Base-by-base conservation (phyloP, 306 rosid genomes). In the Adenanthera pavonina region DNA sequence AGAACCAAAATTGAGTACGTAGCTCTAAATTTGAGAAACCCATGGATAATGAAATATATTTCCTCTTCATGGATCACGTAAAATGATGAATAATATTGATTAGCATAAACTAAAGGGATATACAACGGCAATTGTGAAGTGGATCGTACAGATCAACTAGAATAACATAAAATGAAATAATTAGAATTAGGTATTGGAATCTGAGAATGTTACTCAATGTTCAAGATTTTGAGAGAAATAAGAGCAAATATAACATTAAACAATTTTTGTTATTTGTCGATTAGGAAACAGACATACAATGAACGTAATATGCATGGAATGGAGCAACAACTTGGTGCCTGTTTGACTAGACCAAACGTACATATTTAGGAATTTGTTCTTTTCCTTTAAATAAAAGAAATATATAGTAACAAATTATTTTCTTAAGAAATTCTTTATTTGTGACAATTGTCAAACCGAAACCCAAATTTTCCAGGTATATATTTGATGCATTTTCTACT, bases 271-370 rank as follows among this genome's bases (percentile, higher is more conserved):
- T 38, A n/a, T 12, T 16, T 20, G 59, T 52, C 80, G 34, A 9
- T 64, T 65, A 15, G 57, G 25, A 73, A 66, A 67, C 10, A 34
- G 30, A 38, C 47, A 65, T 6, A 51, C 40, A 60, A 6, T 36
- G 11, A 34, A 64, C 46, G 2, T 36, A 2, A 35, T 75, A 48
- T 60, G 74, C 80, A 48, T 60, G 74, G 74, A 60, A 20, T n/a
- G 57, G 48, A 9, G 84, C 74, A 64, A 81, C 64, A 51, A 49
- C 5, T 30, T 40, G 2, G 67, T 60, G 30, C 30, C 30, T 25
- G 30, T 25, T 25, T 25, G 30, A 25, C 30, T 0, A 4, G 30
- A 60, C 66, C 35, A 60, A 60, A 59, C 3, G 7, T 59, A 59
- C 13, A 57, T 8, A 57, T 60, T 30, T 30, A 11, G 67, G 7